Conservation (phyloP, 164 flowering plant species). For the Cinnamomum micranthum region DNA sequence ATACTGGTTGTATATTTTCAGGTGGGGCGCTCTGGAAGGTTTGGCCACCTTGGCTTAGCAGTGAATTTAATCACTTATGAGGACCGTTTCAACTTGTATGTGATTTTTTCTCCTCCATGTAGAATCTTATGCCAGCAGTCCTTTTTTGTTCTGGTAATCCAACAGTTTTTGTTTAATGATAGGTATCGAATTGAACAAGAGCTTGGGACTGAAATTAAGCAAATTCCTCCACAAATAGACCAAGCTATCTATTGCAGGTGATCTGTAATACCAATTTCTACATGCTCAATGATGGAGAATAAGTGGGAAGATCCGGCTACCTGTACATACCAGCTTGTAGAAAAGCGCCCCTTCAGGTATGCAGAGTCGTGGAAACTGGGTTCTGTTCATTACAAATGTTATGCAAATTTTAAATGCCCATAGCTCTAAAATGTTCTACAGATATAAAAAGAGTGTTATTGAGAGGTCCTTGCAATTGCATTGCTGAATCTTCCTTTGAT, state of each 20-base stretch:
- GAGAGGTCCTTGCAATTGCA: background rate
- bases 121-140: background rate
- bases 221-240: constrained; percentile 96
- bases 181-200: constrained; percentile 99
- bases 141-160: background rate
- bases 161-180: constrained; percentile 9
- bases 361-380: background rate
- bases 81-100: constrained; percentile 96
- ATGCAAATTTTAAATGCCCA: too few species aligned
- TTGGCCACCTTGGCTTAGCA: constrained; percentile 98
- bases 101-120: background rate
- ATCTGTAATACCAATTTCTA: constrained; percentile 12
- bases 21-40: constrained; percentile 99
- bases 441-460: too few species aligned
- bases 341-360: constrained; percentile 3
- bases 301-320: constrained; percentile 22
- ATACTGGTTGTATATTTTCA: constrained; percentile 17
- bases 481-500: background rate
- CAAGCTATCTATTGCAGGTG: constrained; percentile 85
- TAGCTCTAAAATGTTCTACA: too few species aligned
- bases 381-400: too few species aligned
- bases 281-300: constrained; percentile 31
- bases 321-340: constrained; percentile 20
- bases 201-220: constrained; percentile 98
- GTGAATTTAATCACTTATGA: constrained; percentile 95